Evolutionary conservation across 73 alveolate species (phyloP).

Genomic region (Symbiodinium natans): DNA sequence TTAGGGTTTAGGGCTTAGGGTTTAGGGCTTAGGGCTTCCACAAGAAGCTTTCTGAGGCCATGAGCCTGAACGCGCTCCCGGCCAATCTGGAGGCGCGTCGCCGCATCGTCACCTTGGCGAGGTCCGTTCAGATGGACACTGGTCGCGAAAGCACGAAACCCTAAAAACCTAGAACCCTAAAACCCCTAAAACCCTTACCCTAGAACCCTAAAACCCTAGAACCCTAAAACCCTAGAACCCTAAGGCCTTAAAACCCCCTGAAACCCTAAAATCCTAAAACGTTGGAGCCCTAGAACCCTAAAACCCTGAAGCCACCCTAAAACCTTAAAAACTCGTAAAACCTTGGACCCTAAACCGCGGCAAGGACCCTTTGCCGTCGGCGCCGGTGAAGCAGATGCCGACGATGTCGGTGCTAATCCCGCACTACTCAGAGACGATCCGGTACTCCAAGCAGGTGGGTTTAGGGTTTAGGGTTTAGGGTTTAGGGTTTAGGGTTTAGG

Average conservation of each 20-base stretch:
- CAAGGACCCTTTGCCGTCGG: neutral
- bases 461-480: neutral
- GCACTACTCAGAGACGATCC: conserved; percentile 80
- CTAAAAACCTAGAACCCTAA: neutral
- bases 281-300: neutral
- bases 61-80: conserved; percentile 48
- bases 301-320: neutral
- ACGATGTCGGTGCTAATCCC: conserved; percentile 75
- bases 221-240: too few species aligned
- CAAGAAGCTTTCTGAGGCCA: neutral
- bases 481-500: neutral
- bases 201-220: neutral
- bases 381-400: conserved; percentile 54
- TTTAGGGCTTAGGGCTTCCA: too few species aligned
- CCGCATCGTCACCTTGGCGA: conserved; percentile 84
- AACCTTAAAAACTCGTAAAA: too few species aligned
- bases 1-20: neutral
- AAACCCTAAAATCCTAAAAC: neutral
- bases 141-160: neutral
- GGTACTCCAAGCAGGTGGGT: conserved; percentile 50
- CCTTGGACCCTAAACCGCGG: neutral
- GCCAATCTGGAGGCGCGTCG: conserved; percentile 75
- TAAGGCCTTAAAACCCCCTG: too few species aligned
- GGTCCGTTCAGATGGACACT: conserved; percentile 69
- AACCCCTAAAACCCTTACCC: too few species aligned